Percentiles rank a stretch among this genome's conserved stretches.
Conservation (phyloP, 805 yeast genomes). For the Millerago galiae region DNA sequence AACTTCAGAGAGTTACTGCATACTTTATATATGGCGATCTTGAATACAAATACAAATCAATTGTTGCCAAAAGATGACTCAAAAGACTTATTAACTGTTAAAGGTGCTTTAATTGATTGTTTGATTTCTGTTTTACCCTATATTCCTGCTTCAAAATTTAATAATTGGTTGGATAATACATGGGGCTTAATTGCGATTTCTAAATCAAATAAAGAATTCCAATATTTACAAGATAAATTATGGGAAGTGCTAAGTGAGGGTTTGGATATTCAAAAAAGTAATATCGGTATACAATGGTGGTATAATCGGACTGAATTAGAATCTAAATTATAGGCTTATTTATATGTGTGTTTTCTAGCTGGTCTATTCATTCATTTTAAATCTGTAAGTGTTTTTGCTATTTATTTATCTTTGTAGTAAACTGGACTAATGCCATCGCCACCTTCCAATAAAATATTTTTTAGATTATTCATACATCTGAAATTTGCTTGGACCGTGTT, state of each 20-base stretch:
- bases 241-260: slow-evolving; percentile 56
- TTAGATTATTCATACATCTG: slow-evolving; percentile 46
- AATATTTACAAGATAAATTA: slow-evolving; percentile 32
- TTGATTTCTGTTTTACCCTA: slow-evolving; percentile 49
- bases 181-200: slow-evolving; percentile 32
- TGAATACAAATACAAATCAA: slow-evolving; percentile 29
- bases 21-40: slow-evolving; percentile 35
- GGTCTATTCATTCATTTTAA: slow-evolving; percentile 1
- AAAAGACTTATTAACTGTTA: slow-evolving; percentile 26
- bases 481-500: slow-evolving; percentile 46
- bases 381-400: not conserved
- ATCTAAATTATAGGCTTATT: slow-evolving; percentile 7
- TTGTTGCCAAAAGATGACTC: slow-evolving; percentile 16
- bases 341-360: slow-evolving; percentile 2
- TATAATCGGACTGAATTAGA: slow-evolving; percentile 29
- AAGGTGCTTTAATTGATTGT: slow-evolving; percentile 43
- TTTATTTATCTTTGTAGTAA: not conserved
- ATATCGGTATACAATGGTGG: slow-evolving; percentile 59
- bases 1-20: slow-evolving; percentile 33
- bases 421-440: slow-evolving; percentile 9
- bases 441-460: slow-evolving; percentile 16
- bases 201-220: slow-evolving; percentile 28
- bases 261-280: slow-evolving; percentile 49
- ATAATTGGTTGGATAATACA: slow-evolving; percentile 41
- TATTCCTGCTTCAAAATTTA: slow-evolving; percentile 36